Base-by-base conservation (phyloP, 345 rosid genomes). In the Chamaenerion angustifolium region DNA sequence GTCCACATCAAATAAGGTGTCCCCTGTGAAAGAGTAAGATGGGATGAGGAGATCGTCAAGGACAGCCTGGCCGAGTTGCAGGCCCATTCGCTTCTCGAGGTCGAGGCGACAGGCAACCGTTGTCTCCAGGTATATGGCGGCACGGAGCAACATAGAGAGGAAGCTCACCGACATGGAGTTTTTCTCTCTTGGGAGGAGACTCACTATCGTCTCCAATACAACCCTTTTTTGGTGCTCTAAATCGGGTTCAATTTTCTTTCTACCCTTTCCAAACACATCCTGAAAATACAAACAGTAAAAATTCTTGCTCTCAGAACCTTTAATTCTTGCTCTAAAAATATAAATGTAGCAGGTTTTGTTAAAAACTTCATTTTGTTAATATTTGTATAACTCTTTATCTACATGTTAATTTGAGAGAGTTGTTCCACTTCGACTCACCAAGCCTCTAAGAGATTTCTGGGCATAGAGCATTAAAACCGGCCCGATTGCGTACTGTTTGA, bases 391-490 rank as follows among this genome's bases (percentile, higher is more conserved):
- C n/a, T n/a, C n/a, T n/a, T n/a, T n/a, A 21, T 21, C 25, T 21
- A 21, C 25, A 2, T 21, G 25, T 21, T 21, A 21, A 21, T 21
- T 21, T 21, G 25, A 21, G 25, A 21, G 25, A 4, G 1, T 1
- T n/a, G n/a, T 21, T 21, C 3, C 2, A 21, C 0, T 21, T 16
- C 19, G 14, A 60, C 98, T 81, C 70, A 90, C 98, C 96, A 90
- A 72, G 45, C 96, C 96, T 68, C 98, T 78, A 16, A 90, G 87
- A 43, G 95, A 78, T 64, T 81, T 90, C 63, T 86, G 94, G 9
- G 95, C 95, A 54, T 83, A 90, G 41, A 90, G 93, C 96, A 90
- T 90, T 21, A 90, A 83, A 40, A 90, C 74, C 16, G 95, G 98
- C 45, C 88, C 98, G 57, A 90, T 81, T 21, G 75, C 94, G 66